Evolutionary conservation across 495 filamentous ascomycete genomes (phyloP).

Genomic region (Podospora australis): DNA sequence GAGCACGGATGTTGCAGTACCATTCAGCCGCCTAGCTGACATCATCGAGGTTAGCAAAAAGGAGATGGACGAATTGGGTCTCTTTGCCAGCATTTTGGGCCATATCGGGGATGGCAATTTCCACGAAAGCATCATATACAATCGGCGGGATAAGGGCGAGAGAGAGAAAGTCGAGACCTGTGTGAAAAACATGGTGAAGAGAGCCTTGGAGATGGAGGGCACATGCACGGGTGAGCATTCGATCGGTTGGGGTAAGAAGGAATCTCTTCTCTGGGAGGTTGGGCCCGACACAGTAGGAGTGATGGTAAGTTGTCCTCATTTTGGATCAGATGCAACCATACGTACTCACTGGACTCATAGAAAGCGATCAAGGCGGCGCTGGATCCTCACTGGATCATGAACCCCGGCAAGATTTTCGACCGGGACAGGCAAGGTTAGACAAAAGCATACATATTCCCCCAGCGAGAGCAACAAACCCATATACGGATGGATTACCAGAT

Average conservation of each 20-base stretch:
- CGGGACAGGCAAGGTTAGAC: conserved; percentile 21
- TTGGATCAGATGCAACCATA: too few relatives aligned
- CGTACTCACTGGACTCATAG: too few relatives aligned
- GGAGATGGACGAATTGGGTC: conserved; percentile 74
- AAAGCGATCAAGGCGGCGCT: conserved; percentile 74
- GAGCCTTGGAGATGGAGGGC: conserved; percentile 86
- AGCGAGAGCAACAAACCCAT: neutral
- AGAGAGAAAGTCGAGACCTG: conserved; percentile 65
- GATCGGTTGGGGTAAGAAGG: conserved; percentile 83
- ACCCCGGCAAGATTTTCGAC: conserved; percentile 88
- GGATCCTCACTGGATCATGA: conserved; percentile 85
- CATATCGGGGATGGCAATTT: conserved; percentile 92
- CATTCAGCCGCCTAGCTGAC: conserved; percentile 77
- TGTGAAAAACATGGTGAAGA: conserved; percentile 81
- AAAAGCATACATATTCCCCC: neutral
- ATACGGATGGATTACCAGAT: neutral
- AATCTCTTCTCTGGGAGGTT: conserved; percentile 71
- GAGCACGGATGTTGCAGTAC: conserved; percentile 86
- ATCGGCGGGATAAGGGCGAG: conserved; percentile 59
- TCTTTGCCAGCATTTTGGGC: conserved; percentile 78
- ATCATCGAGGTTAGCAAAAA: conserved; percentile 88
- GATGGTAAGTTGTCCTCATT: conserved; percentile 47
- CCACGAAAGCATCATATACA: conserved; percentile 83
- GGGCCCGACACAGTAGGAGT: conserved; percentile 71
- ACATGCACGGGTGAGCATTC: conserved; percentile 92